These are phyloP conservation scores for Takashimella koratensis DNA, from an alignment of 1,284 basidiomycete genomes.

Conservation along the genomic window DNA sequence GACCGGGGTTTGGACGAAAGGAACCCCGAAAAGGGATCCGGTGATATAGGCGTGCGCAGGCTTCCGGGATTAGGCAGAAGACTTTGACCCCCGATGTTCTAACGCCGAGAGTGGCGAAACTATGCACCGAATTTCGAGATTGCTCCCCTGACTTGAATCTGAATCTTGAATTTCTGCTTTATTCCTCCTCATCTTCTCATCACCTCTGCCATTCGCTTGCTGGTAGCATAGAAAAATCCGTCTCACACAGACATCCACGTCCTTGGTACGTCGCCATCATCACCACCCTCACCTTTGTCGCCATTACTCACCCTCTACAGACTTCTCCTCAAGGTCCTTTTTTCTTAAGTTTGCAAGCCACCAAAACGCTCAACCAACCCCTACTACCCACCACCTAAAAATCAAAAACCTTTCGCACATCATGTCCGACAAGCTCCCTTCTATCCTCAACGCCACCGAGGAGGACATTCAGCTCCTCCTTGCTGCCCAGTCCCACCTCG, in stretches of 20 bases:
- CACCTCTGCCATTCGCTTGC: background rate
- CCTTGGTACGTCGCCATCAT: background rate
- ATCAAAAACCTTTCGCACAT: constrained; percentile 20
- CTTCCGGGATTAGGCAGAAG: too few species aligned
- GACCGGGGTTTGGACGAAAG: too few species aligned
- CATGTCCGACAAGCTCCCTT: constrained; percentile 70
- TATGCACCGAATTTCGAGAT: too few species aligned
- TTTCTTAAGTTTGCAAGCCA: constrained; percentile 46
- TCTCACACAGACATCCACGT: background rate
- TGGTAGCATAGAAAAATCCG: background rate
- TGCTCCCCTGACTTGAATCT: too few species aligned
- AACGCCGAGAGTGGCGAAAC: too few species aligned
- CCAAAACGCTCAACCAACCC: too few species aligned
- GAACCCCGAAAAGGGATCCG: too few species aligned
- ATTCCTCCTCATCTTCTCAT: background rate
- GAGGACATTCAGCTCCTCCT: constrained; percentile 95
- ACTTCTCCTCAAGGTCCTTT: constrained; percentile 24
- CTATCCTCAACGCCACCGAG: constrained; percentile 87
- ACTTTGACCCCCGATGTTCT: too few species aligned
- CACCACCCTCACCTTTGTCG: background rate
- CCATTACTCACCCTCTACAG: background rate
- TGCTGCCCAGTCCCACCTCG: constrained; percentile 93
- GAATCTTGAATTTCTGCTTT: too few species aligned
- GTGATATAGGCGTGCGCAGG: too few species aligned
- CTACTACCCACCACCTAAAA: constrained; percentile 12